These are phyloP conservation scores for Papilionanthe hybrid DNA, from an alignment of 116 monocot species.

Conservation along the genomic window DNA sequence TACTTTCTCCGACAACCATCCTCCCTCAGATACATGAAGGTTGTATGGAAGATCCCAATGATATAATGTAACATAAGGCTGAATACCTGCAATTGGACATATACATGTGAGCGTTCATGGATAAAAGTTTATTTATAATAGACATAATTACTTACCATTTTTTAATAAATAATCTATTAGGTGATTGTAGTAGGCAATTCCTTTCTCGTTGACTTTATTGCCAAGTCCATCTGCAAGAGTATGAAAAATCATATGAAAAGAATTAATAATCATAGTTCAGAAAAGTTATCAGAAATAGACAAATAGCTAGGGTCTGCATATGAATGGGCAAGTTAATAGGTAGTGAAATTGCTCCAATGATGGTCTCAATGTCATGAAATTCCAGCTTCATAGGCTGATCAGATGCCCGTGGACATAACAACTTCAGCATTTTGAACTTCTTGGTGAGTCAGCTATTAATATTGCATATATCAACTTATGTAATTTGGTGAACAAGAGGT, in stretches of 20 bases:
- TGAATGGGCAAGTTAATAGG: too few species aligned
- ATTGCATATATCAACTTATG: too few species aligned
- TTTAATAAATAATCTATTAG: slow-evolving; percentile 78
- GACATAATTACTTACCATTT: slow-evolving; percentile 49
- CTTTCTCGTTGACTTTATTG: slow-evolving; percentile 59
- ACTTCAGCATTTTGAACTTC: too few species aligned
- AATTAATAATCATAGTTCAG: neutral
- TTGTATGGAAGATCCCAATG: slow-evolving; percentile 95
- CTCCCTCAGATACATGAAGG: slow-evolving; percentile 59
- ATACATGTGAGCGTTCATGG: slow-evolving; percentile 2
- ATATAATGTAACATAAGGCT: slow-evolving; percentile 87
- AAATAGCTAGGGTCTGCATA: too few species aligned
- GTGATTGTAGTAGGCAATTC: slow-evolving; percentile 86
- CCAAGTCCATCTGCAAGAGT: slow-evolving; percentile 81
- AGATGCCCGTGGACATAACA: too few species aligned
- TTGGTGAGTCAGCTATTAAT: too few species aligned
- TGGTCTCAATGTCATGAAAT: too few species aligned
- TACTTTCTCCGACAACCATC: slow-evolving; percentile 82
- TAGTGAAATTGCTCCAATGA: too few species aligned
- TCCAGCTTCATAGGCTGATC: too few species aligned
- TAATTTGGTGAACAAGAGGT: too few species aligned
- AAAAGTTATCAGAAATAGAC: neutral
- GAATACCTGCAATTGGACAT: slow-evolving; percentile 54
- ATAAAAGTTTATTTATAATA: slow-evolving; percentile 13
- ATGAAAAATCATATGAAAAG: neutral